phyloP scores from a whole-genome alignment of 805 yeast genomes.

The Ogataea dorogensis region DNA sequence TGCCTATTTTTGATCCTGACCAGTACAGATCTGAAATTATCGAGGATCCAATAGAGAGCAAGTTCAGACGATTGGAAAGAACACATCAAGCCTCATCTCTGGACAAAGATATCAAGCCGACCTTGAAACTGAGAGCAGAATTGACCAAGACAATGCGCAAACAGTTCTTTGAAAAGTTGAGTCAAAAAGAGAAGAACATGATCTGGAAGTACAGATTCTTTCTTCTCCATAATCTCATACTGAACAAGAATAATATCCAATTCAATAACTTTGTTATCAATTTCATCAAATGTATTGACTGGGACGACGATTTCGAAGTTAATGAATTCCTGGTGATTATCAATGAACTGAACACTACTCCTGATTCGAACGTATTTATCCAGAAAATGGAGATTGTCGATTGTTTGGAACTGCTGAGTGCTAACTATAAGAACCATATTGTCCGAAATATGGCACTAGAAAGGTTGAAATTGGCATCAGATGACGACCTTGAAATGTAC shows the following conservation, averaged over 20 bases:
- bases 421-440: constrained; percentile 65
- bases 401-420: constrained; percentile 74
- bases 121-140: constrained; percentile 76
- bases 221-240: constrained; percentile 51
- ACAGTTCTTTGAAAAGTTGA: constrained; percentile 80
- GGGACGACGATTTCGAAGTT: constrained; percentile 82
- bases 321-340: constrained; percentile 59
- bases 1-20: constrained; percentile 65
- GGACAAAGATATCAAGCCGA: constrained; percentile 86
- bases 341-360: constrained; percentile 28
- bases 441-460: constrained; percentile 89
- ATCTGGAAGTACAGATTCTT: constrained; percentile 91
- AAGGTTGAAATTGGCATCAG: constrained; percentile 71
- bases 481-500: constrained; percentile 76
- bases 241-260: constrained; percentile 34
- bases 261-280: constrained; percentile 46
- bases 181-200: constrained; percentile 79
- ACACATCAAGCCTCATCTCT: constrained; percentile 72
- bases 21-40: constrained; percentile 40
- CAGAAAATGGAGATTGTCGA: constrained; percentile 36
- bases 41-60: constrained; percentile 84
- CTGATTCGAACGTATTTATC: constrained; percentile 30
- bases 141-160: constrained; percentile 64
- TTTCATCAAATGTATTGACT: constrained; percentile 80
- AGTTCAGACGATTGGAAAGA: constrained; percentile 81